Conservation (phyloP, 768 basidiomycete genomes). For the Kwoniella dejecticola region DNA sequence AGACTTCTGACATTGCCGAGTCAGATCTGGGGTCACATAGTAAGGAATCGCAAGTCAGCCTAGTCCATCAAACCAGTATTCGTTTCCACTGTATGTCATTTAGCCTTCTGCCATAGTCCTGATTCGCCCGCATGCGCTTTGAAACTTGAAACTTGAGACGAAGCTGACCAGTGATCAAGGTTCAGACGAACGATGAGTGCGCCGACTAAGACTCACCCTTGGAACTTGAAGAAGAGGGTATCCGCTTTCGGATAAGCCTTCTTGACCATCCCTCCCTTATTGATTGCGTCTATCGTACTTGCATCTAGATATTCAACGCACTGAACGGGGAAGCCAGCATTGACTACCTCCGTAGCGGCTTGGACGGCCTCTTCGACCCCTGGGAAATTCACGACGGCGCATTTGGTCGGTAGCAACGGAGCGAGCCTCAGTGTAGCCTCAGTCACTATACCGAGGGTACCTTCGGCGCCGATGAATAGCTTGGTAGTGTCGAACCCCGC, state of each 20-base stretch:
- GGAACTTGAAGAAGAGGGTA: conserved; percentile 88
- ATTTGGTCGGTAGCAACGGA: conserved; percentile 76
- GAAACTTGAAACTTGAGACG: no score
- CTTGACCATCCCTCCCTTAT: conserved; percentile 66
- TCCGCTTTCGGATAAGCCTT: conserved; percentile 68
- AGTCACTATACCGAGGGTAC: conserved; percentile 85
- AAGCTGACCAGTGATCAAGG: no score
- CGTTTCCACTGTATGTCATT: no score
- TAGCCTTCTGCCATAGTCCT: no score
- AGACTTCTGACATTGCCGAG: conserved; percentile 62
- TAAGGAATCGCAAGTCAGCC: no score
- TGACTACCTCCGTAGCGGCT: conserved; percentile 80
- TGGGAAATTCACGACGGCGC: conserved; percentile 85
- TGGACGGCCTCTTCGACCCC: conserved; percentile 73
- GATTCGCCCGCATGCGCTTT: no score
- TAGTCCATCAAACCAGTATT: no score
- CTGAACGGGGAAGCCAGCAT: conserved; percentile 72
- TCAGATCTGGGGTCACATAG: conserved; percentile 56
- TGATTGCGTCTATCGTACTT: conserved; percentile 72
- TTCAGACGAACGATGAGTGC: no score
- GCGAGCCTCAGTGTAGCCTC: conserved; percentile 84
- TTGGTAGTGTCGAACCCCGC: conserved; percentile 87
- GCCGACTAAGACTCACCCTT: conserved; percentile 59
- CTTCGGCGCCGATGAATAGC: conserved; percentile 86
- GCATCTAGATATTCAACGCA: conserved; percentile 87